These are phyloP conservation scores for Botrytis paeoniae DNA, from an alignment of 2,329 filamentous ascomycete species.

Conservation along the genomic window DNA sequence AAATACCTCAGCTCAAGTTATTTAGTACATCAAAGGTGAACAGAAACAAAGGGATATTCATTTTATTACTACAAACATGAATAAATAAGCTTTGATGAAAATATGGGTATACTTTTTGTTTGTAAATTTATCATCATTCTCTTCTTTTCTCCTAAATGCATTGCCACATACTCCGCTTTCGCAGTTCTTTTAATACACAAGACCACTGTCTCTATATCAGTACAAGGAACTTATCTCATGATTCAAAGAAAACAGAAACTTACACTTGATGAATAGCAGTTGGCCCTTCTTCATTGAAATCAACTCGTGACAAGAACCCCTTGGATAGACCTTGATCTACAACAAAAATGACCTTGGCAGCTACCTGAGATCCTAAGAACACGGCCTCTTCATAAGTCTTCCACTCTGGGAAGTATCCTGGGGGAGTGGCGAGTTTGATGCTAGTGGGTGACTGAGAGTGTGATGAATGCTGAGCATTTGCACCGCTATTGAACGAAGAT, in stretches of 20 bases:
- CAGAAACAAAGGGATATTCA: not conserved
- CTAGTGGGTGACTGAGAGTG: conserved; percentile 67
- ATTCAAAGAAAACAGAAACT: conserved; percentile 22
- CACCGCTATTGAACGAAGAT: conserved; percentile 37
- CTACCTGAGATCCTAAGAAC: conserved; percentile 70
- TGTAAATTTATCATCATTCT: conserved; percentile 8
- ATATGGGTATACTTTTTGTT: conserved; percentile 17
- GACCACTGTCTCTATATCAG: conserved; percentile 12
- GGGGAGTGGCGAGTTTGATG: conserved; percentile 62
- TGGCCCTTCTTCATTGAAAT: conserved; percentile 39
- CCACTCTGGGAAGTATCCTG: conserved; percentile 70
- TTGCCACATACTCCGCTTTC: conserved; percentile 5
- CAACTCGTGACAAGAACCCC: conserved; percentile 62
- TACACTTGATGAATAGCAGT: conserved; percentile 39
- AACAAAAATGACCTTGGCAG: conserved; percentile 68
- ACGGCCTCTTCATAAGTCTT: conserved; percentile 56
- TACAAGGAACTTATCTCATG: not conserved
- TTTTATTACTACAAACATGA: conserved; percentile 6
- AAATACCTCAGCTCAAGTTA: not conserved
- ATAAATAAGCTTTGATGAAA: not conserved
- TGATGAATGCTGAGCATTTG: conserved; percentile 48
- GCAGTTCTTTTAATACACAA: conserved; percentile 14
- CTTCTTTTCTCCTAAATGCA: not conserved
- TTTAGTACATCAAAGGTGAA: not conserved
- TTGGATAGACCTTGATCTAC: conserved; percentile 60